A percentile compares a stretch with the other conserved stretches of the same genome.
Evolutionary conservation across 345 rosid genomes (phyloP).

Genomic region (Streptanthus diversifolius): DNA sequence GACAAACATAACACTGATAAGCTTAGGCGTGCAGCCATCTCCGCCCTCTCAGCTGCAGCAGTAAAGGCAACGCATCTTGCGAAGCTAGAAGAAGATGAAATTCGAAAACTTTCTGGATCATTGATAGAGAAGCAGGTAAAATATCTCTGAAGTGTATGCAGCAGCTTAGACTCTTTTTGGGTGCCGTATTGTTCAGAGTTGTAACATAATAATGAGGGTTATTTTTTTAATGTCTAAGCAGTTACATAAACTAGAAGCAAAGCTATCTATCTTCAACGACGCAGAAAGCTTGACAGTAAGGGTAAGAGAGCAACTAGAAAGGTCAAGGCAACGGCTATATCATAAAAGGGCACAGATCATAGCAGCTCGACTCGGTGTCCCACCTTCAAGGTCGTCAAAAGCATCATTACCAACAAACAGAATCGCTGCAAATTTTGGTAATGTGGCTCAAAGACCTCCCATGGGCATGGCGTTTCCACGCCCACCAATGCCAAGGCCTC

Average conservation of each 20-base stretch:
- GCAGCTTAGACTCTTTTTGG: not conserved
- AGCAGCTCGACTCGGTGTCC: slow-evolving; percentile 74
- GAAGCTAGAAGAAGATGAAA: slow-evolving; percentile 79
- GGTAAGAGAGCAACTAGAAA: slow-evolving; percentile 84
- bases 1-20: slow-evolving; percentile 51
- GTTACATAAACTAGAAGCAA: slow-evolving; percentile 85
- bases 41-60: slow-evolving; percentile 92
- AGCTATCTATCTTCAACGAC: slow-evolving; percentile 79
- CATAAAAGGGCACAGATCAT: slow-evolving; percentile 93
- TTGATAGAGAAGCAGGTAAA: slow-evolving; percentile 87
- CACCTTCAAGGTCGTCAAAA: slow-evolving; percentile 59
- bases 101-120: slow-evolving; percentile 63
- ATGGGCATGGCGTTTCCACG: slow-evolving; percentile 57
- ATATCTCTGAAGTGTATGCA: not conserved
- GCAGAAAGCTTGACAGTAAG: slow-evolving; percentile 60
- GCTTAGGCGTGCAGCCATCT: slow-evolving; percentile 69
- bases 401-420: slow-evolving; percentile 61
- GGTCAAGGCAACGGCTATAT: slow-evolving; percentile 84
- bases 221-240: slow-evolving; percentile 27
- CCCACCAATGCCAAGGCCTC: slow-evolving; percentile 65
- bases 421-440: slow-evolving; percentile 56
- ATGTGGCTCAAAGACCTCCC: slow-evolving; percentile 64
- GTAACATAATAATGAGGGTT: not conserved
- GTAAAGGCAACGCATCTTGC: slow-evolving; percentile 90
- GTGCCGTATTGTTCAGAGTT: not conserved